Conservation (phyloP, 441 rosid species). For the Breynia disticha region DNA sequence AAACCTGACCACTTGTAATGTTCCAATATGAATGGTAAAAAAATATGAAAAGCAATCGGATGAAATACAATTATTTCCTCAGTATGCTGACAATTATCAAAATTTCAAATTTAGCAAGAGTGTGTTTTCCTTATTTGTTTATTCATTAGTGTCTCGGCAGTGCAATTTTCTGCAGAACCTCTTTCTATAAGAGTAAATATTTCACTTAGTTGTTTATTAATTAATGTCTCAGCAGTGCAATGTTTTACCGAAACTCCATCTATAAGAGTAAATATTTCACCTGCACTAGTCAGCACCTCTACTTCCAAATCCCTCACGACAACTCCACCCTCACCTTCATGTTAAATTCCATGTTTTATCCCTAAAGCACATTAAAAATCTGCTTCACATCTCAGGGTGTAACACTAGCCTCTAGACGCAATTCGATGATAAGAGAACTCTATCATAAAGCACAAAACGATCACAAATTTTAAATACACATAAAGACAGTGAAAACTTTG, state of each 20-base stretch:
- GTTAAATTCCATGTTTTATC: too few relatives aligned
- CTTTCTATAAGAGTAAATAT: slow-evolving; percentile 88
- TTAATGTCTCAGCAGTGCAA: slow-evolving; percentile 89
- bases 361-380: too few relatives aligned
- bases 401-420: too few relatives aligned
- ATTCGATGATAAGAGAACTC: too few relatives aligned
- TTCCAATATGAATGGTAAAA: slow-evolving; percentile 90
- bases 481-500: too few relatives aligned
- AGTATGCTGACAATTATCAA: not conserved
- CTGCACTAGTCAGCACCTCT: slow-evolving; percentile 87
- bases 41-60: slow-evolving; percentile 97
- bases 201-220: slow-evolving; percentile 96
- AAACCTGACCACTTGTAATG: too few relatives aligned
- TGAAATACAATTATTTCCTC: slow-evolving; percentile 23
- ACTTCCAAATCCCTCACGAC: slow-evolving; percentile 95
- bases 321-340: slow-evolving; percentile 99
- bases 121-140: slow-evolving; percentile 72
- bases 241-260: slow-evolving; percentile 95
- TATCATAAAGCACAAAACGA: too few relatives aligned
- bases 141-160: slow-evolving; percentile 92
- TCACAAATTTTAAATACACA: too few relatives aligned
- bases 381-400: too few relatives aligned
- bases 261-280: slow-evolving; percentile 81
- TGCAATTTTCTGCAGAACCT: slow-evolving; percentile 89
- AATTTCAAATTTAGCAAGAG: not conserved